Evolutionary conservation across 768 basidiomycete species (phyloP).

Genomic region (Calocera viscosa): DNA sequence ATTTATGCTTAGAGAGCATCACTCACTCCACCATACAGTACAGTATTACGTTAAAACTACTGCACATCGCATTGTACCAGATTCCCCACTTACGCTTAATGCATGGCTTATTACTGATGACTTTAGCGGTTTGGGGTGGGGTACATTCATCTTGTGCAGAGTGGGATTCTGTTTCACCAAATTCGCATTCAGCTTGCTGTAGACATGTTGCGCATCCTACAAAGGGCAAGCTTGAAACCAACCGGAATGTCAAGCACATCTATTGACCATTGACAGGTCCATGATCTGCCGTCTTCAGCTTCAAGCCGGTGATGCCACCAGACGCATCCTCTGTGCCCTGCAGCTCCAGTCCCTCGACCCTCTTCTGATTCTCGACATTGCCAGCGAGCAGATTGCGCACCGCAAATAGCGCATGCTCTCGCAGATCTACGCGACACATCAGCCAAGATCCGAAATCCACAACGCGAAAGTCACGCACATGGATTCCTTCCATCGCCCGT

Average conservation of each 20-base stretch:
- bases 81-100: slow-evolving; percentile 3
- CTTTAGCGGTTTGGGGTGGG: no score
- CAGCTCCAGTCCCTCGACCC: slow-evolving; percentile 59
- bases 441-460: slow-evolving; percentile 8
- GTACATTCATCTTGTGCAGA: no score
- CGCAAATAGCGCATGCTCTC: slow-evolving; percentile 83
- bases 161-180: no score
- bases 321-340: not conserved
- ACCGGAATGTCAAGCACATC: no score
- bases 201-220: no score
- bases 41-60: not conserved
- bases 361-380: slow-evolving; percentile 67
- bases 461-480: slow-evolving; percentile 41
- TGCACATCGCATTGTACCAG: not conserved
- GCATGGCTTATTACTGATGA: not conserved
- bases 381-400: slow-evolving; percentile 63
- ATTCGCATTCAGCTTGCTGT: no score
- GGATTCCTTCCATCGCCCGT: slow-evolving; percentile 85
- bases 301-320: not conserved
- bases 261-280: not conserved
- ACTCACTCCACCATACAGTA: not conserved
- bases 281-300: not conserved
- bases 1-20: not conserved
- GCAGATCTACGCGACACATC: slow-evolving; percentile 46
- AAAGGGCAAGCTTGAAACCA: no score